Percentiles rank a stretch among this genome's conserved stretches.
Evolutionary conservation across 805 yeast species (phyloP).

Genomic region (Barnettozyma californica): DNA sequence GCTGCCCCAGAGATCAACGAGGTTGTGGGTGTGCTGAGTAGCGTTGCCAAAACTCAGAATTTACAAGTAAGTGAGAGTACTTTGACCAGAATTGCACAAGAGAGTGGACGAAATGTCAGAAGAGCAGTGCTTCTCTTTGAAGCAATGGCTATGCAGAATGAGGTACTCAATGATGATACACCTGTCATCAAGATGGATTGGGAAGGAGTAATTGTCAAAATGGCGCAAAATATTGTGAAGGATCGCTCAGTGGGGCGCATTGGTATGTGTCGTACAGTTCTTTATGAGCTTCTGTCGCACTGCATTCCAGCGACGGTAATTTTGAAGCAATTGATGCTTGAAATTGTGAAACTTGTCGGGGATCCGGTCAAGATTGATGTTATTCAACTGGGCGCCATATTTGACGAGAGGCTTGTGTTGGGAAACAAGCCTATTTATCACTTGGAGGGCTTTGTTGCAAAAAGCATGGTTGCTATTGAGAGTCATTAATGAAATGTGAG

Average conservation of each 20-base stretch:
- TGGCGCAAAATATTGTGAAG: slow-evolving; percentile 54
- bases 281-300: slow-evolving; percentile 85
- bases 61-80: slow-evolving; percentile 35
- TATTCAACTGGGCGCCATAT: slow-evolving; percentile 55
- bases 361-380: slow-evolving; percentile 36
- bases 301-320: slow-evolving; percentile 89
- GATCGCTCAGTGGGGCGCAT: slow-evolving; percentile 58
- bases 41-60: slow-evolving; percentile 54
- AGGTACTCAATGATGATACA: slow-evolving; percentile 40
- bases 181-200: slow-evolving; percentile 76
- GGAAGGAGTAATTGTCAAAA: slow-evolving; percentile 69
- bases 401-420: slow-evolving; percentile 80
- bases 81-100: slow-evolving; percentile 46
- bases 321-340: slow-evolving; percentile 54
- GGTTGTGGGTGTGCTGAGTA: slow-evolving; percentile 46
- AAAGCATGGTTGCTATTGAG: slow-evolving; percentile 74
- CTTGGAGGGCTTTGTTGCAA: slow-evolving; percentile 89
- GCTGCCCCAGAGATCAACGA: slow-evolving; percentile 72
- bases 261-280: slow-evolving; percentile 53
- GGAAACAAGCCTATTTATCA: slow-evolving; percentile 92
- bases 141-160: slow-evolving; percentile 70
- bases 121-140: slow-evolving; percentile 75
- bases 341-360: slow-evolving; percentile 32
- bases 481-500: slow-evolving; percentile 13
- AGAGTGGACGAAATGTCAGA: slow-evolving; percentile 68